Percentiles rank a stretch among this genome's conserved stretches.
Evolutionary conservation across 495 filamentous ascomycete genomes (phyloP).

Genomic region (Neurospora sp.): DNA sequence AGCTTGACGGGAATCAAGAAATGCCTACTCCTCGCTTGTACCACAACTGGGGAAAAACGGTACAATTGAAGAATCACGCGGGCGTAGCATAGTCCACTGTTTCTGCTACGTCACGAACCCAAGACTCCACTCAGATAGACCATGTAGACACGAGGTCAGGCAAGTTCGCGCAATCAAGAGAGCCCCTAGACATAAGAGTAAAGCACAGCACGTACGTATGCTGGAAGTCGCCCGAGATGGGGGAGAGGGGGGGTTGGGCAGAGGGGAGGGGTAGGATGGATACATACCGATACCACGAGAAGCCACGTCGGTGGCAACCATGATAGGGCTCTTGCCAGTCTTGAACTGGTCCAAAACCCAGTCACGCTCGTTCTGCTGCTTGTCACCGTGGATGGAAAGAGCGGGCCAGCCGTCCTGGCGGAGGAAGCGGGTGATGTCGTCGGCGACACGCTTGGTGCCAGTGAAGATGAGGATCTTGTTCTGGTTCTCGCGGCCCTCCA

Average conservation of each 20-base stretch:
- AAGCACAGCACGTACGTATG: slow-evolving; percentile 70
- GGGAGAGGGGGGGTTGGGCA: slow-evolving; percentile 30
- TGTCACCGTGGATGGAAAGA: slow-evolving; percentile 97
- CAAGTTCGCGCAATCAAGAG: slow-evolving; percentile 69
- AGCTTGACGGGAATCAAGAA: slow-evolving; percentile 53
- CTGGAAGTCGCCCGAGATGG: slow-evolving; percentile 48
- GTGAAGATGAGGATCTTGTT: slow-evolving; percentile 96
- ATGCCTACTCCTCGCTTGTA: slow-evolving; percentile 68
- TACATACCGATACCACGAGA: slow-evolving; percentile 99
- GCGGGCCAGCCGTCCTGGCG: slow-evolving; percentile 99
- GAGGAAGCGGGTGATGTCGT: slow-evolving; percentile 97
- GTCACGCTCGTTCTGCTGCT: slow-evolving; percentile 98
- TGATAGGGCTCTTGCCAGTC: slow-evolving; percentile 87
- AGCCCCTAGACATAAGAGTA: slow-evolving; percentile 78
- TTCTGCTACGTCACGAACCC: slow-evolving; percentile 66
- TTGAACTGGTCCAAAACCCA: slow-evolving; percentile 99
- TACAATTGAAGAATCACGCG: slow-evolving; percentile 63
- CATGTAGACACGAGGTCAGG: slow-evolving; percentile 76
- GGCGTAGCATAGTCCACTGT: slow-evolving; percentile 48
- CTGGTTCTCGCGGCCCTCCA: slow-evolving; percentile 67
- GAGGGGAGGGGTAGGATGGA: slow-evolving; percentile 38
- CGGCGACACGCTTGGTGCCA: slow-evolving; percentile 95
- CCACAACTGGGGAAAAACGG: slow-evolving; percentile 35
- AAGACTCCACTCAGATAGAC: slow-evolving; percentile 71
- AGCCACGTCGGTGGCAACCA: slow-evolving; percentile 97